A percentile compares a stretch with the other conserved stretches of the same genome.
These are phyloP conservation scores for Wickerhamiella kazuoi DNA, from an alignment of 805 yeast species.

Conservation along the genomic window DNA sequence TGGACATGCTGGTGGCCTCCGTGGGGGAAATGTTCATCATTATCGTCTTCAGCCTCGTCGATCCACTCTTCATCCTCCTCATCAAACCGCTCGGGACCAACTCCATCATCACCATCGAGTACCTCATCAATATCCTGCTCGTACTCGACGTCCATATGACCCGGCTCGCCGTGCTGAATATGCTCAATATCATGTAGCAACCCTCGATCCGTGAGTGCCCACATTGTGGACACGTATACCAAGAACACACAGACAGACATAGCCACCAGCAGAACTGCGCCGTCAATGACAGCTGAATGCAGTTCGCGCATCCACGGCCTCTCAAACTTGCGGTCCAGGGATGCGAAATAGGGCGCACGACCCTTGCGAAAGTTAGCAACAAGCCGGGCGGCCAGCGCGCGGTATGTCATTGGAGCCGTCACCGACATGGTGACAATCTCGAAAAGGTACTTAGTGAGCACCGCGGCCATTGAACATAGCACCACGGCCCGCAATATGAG, in stretches of 20 bases:
- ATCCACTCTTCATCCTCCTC: background rate
- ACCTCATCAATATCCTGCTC: background rate
- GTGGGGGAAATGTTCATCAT: background rate
- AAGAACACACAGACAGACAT: conserved; percentile 2
- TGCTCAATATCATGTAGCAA: conserved; percentile 13
- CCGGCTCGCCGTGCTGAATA: conserved; percentile 9
- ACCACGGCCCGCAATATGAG: conserved; percentile 11
- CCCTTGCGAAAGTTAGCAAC: background rate
- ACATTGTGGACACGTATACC: conserved; percentile 5
- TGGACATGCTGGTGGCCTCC: background rate
- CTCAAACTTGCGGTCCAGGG: background rate
- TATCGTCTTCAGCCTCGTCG: background rate
- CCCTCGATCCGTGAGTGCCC: conserved; percentile 8
- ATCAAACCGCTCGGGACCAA: background rate
- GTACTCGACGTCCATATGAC: conserved; percentile 8
- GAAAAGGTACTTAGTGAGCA: conserved; percentile 3
- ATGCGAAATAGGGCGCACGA: background rate
- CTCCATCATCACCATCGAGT: background rate
- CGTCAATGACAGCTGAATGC: conserved; percentile 7
- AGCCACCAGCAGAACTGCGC: conserved; percentile 3
- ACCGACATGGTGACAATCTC: background rate
- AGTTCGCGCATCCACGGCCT: background rate
- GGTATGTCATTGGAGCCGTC: background rate
- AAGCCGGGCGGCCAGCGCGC: background rate
- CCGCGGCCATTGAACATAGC: conserved; percentile 8